Evolutionary conservation across 1,284 basidiomycete species (phyloP).

Genomic region (Chondrostereum purpureum): DNA sequence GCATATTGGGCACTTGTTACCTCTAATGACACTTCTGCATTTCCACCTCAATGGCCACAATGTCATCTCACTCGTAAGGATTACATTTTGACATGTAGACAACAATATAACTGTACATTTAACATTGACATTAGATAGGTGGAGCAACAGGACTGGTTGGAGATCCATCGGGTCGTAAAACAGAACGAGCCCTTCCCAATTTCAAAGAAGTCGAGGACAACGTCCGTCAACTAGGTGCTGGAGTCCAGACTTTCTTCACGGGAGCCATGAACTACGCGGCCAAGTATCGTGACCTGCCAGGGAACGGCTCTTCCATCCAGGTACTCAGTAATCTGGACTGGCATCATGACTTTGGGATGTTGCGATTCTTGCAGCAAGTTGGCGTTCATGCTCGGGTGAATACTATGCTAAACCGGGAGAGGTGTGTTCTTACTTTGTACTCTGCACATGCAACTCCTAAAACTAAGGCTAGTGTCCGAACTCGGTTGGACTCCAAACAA

Average conservation of each 20-base stretch:
- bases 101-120: slow-evolving; percentile 2
- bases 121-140: slow-evolving; percentile 66
- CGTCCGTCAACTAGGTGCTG: slow-evolving; percentile 56
- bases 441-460: too few relatives aligned
- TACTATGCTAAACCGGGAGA: slow-evolving; percentile 88
- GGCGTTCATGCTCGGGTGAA: slow-evolving; percentile 83
- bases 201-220: slow-evolving; percentile 60
- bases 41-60: slow-evolving; percentile 81
- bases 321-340: slow-evolving; percentile 86
- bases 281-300: slow-evolving; percentile 23
- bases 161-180: slow-evolving; percentile 87
- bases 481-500: slow-evolving; percentile 70
- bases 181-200: slow-evolving; percentile 74
- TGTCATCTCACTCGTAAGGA: slow-evolving; percentile 76
- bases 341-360: slow-evolving; percentile 66
- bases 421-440: slow-evolving; percentile 40
- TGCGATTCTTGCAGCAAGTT: slow-evolving; percentile 82
- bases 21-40: slow-evolving; percentile 81
- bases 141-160: slow-evolving; percentile 96
- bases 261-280: slow-evolving; percentile 59
- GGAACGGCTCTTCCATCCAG: slow-evolving; percentile 15
- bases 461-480: slow-evolving; percentile 85
- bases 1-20: slow-evolving; percentile 92
- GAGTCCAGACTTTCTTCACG: slow-evolving; percentile 69
- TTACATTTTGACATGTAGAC: slow-evolving; percentile 8